Conservation (phyloP, 495 filamentous ascomycete species). For the Trichocladium uniseriatum region DNA sequence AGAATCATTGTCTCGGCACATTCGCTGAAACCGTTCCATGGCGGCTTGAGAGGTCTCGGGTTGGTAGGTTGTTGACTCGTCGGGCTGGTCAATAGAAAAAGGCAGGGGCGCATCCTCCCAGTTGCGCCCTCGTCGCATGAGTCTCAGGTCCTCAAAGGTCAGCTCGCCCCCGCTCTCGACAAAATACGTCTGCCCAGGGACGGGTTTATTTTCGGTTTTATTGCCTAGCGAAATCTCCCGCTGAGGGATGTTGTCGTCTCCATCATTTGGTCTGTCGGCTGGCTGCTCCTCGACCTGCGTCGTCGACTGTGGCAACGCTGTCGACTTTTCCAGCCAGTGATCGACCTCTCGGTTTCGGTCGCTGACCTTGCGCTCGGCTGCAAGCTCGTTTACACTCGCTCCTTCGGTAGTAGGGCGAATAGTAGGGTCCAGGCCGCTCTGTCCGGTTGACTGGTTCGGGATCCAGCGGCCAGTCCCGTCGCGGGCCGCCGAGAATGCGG, state of each 20-base stretch:
- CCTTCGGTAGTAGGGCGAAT: constrained; percentile 31
- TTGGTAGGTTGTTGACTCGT: constrained; percentile 30
- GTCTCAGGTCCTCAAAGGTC: constrained; percentile 32
- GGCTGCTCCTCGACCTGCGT: neutral
- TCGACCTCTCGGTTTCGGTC: constrained; percentile 35
- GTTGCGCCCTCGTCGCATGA: constrained; percentile 37
- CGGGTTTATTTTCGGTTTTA: constrained; percentile 20
- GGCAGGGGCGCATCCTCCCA: constrained; percentile 40
- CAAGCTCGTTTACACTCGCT: constrained; percentile 34
- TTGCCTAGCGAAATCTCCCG: constrained; percentile 30
- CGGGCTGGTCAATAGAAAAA: constrained; percentile 29
- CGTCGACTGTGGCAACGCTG: neutral
- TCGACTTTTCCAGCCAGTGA: constrained; percentile 31
- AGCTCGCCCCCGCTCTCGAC: constrained; percentile 32
- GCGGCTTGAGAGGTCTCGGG: constrained; percentile 44
- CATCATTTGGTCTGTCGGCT: constrained; percentile 11
- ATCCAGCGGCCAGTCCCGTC: constrained; percentile 33
- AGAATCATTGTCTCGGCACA: constrained; percentile 42
- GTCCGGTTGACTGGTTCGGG: constrained; percentile 27
- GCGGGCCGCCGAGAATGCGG: constrained; percentile 16
- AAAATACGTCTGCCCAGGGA: constrained; percentile 39
- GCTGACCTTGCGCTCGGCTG: constrained; percentile 21
- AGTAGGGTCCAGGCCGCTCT: constrained; percentile 35
- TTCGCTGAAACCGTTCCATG: constrained; percentile 39
- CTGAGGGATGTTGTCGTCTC: constrained; percentile 28